Base-by-base conservation (phyloP, 257 asterid species). In the Gentiana dahurica region DNA sequence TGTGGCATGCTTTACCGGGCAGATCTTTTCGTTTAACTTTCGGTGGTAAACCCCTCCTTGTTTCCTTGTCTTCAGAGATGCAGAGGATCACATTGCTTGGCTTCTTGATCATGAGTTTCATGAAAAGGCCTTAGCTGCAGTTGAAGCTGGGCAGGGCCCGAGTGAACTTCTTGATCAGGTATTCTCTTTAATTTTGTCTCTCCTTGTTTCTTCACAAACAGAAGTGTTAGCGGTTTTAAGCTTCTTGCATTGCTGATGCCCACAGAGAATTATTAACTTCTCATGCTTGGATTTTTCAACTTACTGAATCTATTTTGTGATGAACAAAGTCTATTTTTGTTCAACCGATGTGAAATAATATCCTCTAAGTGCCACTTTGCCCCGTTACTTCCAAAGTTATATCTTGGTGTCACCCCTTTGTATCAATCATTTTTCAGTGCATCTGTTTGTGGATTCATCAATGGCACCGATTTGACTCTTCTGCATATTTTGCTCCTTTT, bases 1-100 rank as follows among this genome's bases (percentile, higher is more conserved):
- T 45, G 46, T 33, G 12, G 10, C 54, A 51, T 51, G 24, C 39
- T 58, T 44, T 52, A 56, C 49, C 35, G 37, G 35, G 9, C 32
- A 11, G 44, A 61, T 37, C 2, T 37, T 1, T 49, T 54, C 11
- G 36, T 35, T 32, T 41, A 58, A 66, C 55, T 56, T 59, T 58
- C 59, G 3, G 33, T 55, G 33, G 53, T 67, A 62, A 53, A 66
- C 35, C 13, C 60, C 51, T 61, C 54, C 67, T 34, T 32, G 59
- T 52, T 49, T 69, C 68, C 66, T 45, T 67, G 49, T 67, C 72
- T 66, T 63, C 66, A 92, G 99, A 95, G 99, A 92, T 77, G 57
- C 92, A 65, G 99, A 92, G 77, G 99, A 88, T 76, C 99, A 92
- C 80, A 88, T 92, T 63, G 57, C 95, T 59, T 92, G 99, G 97